Conservation (phyloP, 139 green algal genomes). For the Desmodesmus armatus region DNA sequence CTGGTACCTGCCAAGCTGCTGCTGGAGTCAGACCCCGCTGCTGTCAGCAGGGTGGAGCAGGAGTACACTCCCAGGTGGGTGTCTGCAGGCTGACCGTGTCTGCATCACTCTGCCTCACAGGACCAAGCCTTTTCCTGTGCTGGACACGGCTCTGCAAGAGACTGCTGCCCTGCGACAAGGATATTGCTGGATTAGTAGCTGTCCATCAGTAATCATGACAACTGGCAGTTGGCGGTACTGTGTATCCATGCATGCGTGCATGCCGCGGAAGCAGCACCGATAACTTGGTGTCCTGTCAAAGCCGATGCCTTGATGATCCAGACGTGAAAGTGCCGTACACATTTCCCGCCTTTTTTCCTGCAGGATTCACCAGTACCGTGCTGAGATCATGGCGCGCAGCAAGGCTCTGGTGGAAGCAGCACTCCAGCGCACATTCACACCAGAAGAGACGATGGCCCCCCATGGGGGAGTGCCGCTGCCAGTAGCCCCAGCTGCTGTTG, state of each 20-base stretch:
- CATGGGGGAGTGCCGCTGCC: no score
- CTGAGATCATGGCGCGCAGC: not conserved
- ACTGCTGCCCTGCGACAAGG: not conserved
- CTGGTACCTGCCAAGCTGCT: constrained; percentile 8
- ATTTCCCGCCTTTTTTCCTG: not conserved
- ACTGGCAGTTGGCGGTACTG: not conserved
- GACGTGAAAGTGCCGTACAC: not conserved
- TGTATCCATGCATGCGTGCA: not conserved
- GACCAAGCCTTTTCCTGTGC: not conserved
- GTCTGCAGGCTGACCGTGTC: no score
- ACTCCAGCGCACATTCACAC: not conserved
- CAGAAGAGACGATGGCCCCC: not conserved
- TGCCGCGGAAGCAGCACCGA: no score
- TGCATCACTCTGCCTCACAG: not conserved
- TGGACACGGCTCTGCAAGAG: not conserved
- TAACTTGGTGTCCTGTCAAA: no score
- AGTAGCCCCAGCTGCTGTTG: no score
- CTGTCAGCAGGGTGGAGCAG: no score
- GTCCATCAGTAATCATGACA: not conserved
- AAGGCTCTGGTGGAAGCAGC: not conserved
- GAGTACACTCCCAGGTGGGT: no score
- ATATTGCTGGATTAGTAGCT: not conserved
- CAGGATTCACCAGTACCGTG: not conserved
- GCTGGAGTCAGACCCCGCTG: no score
- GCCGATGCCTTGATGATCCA: not conserved